A percentile compares a stretch with the other conserved stretches of the same genome.
Conservation (phyloP, 2,329 filamentous ascomycete species). For the Ceratocystis diversiconidia region DNA sequence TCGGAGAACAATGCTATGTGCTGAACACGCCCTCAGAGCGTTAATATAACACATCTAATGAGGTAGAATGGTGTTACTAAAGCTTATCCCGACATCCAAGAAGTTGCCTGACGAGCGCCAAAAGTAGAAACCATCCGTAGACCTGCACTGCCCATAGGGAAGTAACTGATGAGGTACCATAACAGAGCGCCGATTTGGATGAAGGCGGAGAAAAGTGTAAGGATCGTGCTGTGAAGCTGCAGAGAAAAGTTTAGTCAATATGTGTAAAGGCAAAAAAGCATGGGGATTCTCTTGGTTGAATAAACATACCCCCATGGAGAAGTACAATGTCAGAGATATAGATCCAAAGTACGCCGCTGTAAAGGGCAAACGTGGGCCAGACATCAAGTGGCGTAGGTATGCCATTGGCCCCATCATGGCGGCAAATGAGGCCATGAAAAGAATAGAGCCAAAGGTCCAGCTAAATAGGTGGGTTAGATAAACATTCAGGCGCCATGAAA, state of each 20-base stretch:
- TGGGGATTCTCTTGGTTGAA: neutral
- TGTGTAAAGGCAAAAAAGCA: neutral
- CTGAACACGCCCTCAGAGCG: no score
- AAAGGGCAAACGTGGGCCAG: slow-evolving; percentile 73
- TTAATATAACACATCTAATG: no score
- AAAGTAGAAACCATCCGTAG: slow-evolving; percentile 76
- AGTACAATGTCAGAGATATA: slow-evolving; percentile 79
- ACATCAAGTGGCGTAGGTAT: slow-evolving; percentile 74
- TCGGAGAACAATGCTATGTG: no score
- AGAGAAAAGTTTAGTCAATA: neutral
- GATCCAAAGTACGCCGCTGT: slow-evolving; percentile 91
- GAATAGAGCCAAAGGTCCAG: slow-evolving; percentile 82
- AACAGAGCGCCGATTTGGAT: slow-evolving; percentile 68
- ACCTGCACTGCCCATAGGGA: slow-evolving; percentile 87
- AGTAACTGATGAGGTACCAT: slow-evolving; percentile 96
- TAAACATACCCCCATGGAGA: slow-evolving; percentile 72
- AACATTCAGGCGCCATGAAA: neutral
- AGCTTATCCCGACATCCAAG: slow-evolving; percentile 67
- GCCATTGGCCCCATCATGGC: slow-evolving; percentile 82
- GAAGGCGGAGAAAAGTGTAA: slow-evolving; percentile 73
- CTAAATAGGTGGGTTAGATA: slow-evolving; percentile 32
- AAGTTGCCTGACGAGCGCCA: slow-evolving; percentile 66
- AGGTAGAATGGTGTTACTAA: neutral
- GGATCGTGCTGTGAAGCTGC: slow-evolving; percentile 67
- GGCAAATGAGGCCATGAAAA: slow-evolving; percentile 87